Conservation (phyloP, 1,139 yeast genomes). For the Saccharomyces pastorianus region DNA sequence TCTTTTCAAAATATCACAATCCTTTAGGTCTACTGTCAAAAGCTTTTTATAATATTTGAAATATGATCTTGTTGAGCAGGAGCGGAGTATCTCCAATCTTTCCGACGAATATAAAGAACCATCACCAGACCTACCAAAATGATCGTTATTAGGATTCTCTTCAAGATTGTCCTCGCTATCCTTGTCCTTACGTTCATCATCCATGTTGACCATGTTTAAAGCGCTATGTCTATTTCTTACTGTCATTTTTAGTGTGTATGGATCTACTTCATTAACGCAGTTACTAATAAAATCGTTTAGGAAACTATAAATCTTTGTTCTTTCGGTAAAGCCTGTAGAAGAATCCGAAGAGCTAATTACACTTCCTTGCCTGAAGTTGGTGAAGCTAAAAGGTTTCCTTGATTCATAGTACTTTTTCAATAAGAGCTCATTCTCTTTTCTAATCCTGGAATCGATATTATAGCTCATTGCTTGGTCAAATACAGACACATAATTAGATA, state of each 20-base stretch:
- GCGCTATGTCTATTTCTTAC: constrained; percentile 2
- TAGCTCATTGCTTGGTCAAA: constrained; percentile 8
- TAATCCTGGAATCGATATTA: constrained; percentile 7
- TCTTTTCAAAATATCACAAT: constrained; percentile 14
- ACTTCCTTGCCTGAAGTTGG: constrained; percentile 16
- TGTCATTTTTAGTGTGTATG: constrained; percentile 1
- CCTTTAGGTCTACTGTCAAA: constrained; percentile 16
- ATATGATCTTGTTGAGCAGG: constrained; percentile 18
- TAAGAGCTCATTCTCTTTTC: constrained; percentile 15
- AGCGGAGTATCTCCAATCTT: neutral
- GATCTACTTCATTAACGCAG: neutral
- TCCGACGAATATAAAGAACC: neutral
- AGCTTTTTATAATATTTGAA: constrained; percentile 22
- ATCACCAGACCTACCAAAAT: neutral
- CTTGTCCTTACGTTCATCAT: neutral
- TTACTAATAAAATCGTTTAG: constrained; percentile 10
- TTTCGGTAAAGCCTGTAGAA: constrained; percentile 11
- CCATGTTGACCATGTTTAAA: neutral
- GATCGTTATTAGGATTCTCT: neutral
- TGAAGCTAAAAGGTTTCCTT: constrained; percentile 4
- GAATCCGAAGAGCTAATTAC: constrained; percentile 16
- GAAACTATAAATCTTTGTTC: constrained; percentile 9
- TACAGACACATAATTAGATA: constrained; percentile 9
- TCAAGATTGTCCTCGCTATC: neutral
- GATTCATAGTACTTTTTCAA: constrained; percentile 17